Evolutionary conservation across 1,139 yeast genomes (phyloP).

Genomic region (Tardiomyces blankii): DNA sequence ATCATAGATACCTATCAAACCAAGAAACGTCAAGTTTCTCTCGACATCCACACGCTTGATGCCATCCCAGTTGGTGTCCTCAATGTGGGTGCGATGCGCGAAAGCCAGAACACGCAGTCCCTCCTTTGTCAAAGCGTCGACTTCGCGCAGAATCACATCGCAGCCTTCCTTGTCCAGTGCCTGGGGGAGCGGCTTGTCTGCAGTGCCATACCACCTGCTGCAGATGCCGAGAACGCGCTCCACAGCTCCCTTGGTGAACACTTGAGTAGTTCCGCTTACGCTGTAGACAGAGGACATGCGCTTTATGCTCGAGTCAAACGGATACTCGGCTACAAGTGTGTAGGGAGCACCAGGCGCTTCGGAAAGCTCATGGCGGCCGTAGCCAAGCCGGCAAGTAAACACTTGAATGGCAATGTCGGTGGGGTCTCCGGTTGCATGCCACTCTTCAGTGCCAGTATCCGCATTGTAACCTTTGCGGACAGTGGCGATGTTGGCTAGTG

Average conservation of each 20-base stretch:
- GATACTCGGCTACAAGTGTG: conserved; percentile 46
- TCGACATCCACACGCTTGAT: conserved; percentile 55
- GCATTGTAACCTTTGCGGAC: conserved; percentile 30
- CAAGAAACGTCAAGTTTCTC: conserved; percentile 44
- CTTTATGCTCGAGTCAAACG: conserved; percentile 69
- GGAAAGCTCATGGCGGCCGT: conserved; percentile 25
- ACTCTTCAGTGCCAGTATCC: conserved; percentile 24
- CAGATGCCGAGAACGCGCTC: conserved; percentile 59
- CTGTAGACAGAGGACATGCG: conserved; percentile 58
- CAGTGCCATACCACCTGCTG: conserved; percentile 38
- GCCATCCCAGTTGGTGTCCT: conserved; percentile 1
- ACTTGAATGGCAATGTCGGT: conserved; percentile 79
- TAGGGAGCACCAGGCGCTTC: conserved; percentile 9
- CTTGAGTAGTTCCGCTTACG: conserved; percentile 24
- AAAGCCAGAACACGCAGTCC: conserved; percentile 88
- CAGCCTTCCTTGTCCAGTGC: not conserved
- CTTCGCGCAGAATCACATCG: conserved; percentile 56
- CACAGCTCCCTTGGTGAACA: conserved; percentile 71
- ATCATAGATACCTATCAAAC: conserved; percentile 69
- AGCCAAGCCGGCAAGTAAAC: conserved; percentile 47
- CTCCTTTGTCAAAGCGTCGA: conserved; percentile 54
- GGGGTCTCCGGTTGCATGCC: conserved; percentile 84
- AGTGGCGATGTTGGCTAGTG: conserved; percentile 64
- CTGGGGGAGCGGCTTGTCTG: conserved; percentile 5
- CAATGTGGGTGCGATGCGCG: conserved; percentile 22